Base-by-base conservation (phyloP, 768 basidiomycete species). In the Candolleomyces aberdarensis region DNA sequence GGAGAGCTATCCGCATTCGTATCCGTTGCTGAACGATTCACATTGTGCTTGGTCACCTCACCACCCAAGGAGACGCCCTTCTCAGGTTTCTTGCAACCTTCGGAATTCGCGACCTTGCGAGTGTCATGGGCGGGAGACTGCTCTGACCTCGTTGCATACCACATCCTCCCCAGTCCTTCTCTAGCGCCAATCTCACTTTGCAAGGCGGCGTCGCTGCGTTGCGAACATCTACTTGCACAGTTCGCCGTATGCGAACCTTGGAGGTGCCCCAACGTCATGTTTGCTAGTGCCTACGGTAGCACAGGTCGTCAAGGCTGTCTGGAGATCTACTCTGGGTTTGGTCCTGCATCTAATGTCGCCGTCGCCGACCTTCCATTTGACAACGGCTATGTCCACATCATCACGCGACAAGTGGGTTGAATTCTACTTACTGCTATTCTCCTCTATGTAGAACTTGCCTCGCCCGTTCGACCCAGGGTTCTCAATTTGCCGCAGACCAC, bases 261-360 rank as follows among this genome's bases (percentile, higher is more conserved):
- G 20, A 22, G 58, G 51, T 31, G 19, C 26, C 6, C 58, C 14
- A 59, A 59, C 29, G 58, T 53, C 39, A 32, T 59, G 11, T 59
- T 41, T 19, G 58, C 58, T 20, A 41, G 50, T 29, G 36, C 58
- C 7, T 59, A 22, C 43, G 58, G 49, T 3, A 53, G 50, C 11
- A 32, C 39, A 5, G 58, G 58, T n/a, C 22, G 20, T 5, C 36
- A 10, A 17, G 58, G 58, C 10, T 8, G 1, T 17, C 22, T 59
- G 13, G 9, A 17, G 50, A 8, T 59, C 10, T 53, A 53, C 26
- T 59, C 58, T 48, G 58, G 58, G 1, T 39, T 44, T 20, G 51
- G 58, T n/a, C 29, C 2, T 14, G 32, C 58, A 36, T 49, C 50
- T 13, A 53, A 53, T 44, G 50, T 59, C 15, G 44, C 32, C n/a